These are phyloP conservation scores for Lasiosphaeria ovina DNA, from an alignment of 495 filamentous ascomycete species.

Conservation along the genomic window DNA sequence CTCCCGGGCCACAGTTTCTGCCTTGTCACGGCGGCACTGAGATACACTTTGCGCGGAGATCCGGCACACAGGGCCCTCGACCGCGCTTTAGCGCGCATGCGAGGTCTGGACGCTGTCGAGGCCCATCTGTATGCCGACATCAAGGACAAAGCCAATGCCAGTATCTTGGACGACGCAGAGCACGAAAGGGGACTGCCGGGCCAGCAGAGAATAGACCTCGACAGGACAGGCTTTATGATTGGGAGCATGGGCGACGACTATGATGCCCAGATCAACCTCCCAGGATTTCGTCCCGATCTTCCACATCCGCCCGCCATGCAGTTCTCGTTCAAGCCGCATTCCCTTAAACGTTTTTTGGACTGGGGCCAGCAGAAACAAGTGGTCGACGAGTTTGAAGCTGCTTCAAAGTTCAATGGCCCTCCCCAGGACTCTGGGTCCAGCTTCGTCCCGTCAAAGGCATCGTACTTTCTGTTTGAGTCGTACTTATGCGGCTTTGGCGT, in stretches of 20 bases:
- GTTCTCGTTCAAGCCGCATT: conserved; percentile 13
- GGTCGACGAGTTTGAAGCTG: conserved; percentile 10
- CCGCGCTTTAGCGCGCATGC: conserved; percentile 15
- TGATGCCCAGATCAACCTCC: conserved; percentile 18
- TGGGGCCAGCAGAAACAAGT: conserved; percentile 11
- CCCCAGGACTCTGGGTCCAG: background rate
- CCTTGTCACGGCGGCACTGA: conserved; percentile 10
- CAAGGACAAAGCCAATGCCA: conserved; percentile 16
- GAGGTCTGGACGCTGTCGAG: conserved; percentile 11
- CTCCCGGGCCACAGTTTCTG: conserved; percentile 10
- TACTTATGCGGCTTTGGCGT: conserved; percentile 13
- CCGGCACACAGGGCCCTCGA: conserved; percentile 14
- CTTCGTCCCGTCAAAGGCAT: background rate
- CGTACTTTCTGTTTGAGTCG: conserved; percentile 14
- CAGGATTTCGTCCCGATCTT: conserved; percentile 14
- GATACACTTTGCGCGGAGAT: conserved; percentile 12
- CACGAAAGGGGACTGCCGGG: background rate
- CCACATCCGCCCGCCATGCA: conserved; percentile 1
- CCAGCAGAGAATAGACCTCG: conserved; percentile 7
- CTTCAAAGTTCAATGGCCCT: background rate
- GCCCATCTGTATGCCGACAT: conserved; percentile 9
- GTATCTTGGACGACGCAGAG: background rate
- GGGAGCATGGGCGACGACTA: conserved; percentile 17
- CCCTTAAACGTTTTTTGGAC: conserved; percentile 1
- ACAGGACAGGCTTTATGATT: conserved; percentile 12